Percentiles rank a stretch among this genome's conserved stretches.
These are phyloP conservation scores for Populus pruinosa DNA, from an alignment of 345 rosid species.

Conservation along the genomic window DNA sequence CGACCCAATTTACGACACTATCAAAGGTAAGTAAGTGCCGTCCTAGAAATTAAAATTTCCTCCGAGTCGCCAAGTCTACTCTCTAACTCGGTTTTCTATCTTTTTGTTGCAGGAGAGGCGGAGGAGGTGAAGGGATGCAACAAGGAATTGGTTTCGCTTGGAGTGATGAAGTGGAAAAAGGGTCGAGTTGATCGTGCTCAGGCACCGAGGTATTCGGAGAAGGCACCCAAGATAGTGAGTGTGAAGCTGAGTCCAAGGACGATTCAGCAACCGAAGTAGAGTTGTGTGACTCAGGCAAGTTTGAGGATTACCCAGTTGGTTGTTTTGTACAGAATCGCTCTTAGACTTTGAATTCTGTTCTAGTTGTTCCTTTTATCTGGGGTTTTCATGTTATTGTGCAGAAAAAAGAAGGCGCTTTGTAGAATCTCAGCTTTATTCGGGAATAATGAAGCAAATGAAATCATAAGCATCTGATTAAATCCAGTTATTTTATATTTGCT, in stretches of 20 bases:
- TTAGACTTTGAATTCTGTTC: neutral
- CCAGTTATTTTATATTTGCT: neutral
- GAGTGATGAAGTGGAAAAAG: conserved; percentile 36
- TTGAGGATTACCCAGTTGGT: neutral
- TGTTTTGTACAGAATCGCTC: neutral
- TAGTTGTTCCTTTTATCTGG: neutral
- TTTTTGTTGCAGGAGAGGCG: conserved; percentile 21
- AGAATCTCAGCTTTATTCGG: neutral
- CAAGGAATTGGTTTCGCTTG: conserved; percentile 39
- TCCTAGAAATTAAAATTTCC: neutral
- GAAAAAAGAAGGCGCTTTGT: neutral
- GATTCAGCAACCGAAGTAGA: conserved; percentile 65
- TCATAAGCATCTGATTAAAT: neutral
- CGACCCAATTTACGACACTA: neutral
- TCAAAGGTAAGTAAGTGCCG: conserved; percentile 9
- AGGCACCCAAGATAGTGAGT: conserved; percentile 51
- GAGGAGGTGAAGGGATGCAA: conserved; percentile 11
- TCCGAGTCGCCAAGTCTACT: neutral
- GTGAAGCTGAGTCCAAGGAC: conserved; percentile 53
- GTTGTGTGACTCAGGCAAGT: neutral
- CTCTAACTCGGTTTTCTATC: neutral
- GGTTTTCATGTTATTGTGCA: neutral
- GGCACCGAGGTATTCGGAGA: conserved; percentile 39
- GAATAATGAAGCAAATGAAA: neutral
- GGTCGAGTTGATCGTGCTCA: conserved; percentile 19